Percentiles rank a stretch among this genome's conserved stretches.
phyloP scores from a whole-genome alignment of 306 rosid species.

The Vicia faba region DNA sequence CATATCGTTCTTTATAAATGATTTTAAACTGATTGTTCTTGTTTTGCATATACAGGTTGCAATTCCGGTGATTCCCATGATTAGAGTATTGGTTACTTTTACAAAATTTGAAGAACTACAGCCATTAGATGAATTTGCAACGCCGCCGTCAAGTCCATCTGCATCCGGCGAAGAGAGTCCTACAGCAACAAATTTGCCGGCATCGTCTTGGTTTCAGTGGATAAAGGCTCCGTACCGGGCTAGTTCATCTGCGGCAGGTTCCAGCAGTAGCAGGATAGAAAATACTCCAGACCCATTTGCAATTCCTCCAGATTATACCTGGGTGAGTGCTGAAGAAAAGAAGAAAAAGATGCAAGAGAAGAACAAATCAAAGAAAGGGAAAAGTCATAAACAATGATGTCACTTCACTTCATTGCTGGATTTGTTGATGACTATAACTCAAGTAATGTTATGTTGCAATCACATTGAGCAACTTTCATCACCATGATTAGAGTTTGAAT shows the following conservation, averaged over 20 bases:
- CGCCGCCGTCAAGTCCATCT: slow-evolving; percentile 90
- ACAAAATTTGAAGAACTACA: slow-evolving; percentile 90
- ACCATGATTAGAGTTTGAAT: slow-evolving; percentile 33
- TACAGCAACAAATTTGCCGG: slow-evolving; percentile 35
- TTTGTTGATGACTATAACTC: slow-evolving; percentile 36
- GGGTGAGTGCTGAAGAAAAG: slow-evolving; percentile 88
- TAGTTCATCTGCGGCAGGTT: slow-evolving; percentile 53
- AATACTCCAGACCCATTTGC: slow-evolving; percentile 80
- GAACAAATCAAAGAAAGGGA: slow-evolving; percentile 84
- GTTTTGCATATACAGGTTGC: slow-evolving; percentile 68
- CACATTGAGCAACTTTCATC: slow-evolving; percentile 30
- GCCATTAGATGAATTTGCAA: slow-evolving; percentile 76
- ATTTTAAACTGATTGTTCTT: slow-evolving; percentile 18
- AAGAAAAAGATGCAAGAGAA: slow-evolving; percentile 92
- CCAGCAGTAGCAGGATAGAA: slow-evolving; percentile 83
- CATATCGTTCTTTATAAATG: slow-evolving; percentile 1
- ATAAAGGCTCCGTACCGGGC: slow-evolving; percentile 85
- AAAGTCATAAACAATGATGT: slow-evolving; percentile 55
- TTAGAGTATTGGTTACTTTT: slow-evolving; percentile 85
- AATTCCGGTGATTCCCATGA: slow-evolving; percentile 96
- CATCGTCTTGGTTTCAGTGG: slow-evolving; percentile 99
- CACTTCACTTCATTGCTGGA: slow-evolving; percentile 27
- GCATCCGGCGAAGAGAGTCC: slow-evolving; percentile 71
- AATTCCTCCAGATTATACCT: slow-evolving; percentile 78
- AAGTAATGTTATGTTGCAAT: slow-evolving; percentile 35